Evolutionary conservation across 1,284 basidiomycete species (phyloP).

Genomic region (Cryptococcus sp.): DNA sequence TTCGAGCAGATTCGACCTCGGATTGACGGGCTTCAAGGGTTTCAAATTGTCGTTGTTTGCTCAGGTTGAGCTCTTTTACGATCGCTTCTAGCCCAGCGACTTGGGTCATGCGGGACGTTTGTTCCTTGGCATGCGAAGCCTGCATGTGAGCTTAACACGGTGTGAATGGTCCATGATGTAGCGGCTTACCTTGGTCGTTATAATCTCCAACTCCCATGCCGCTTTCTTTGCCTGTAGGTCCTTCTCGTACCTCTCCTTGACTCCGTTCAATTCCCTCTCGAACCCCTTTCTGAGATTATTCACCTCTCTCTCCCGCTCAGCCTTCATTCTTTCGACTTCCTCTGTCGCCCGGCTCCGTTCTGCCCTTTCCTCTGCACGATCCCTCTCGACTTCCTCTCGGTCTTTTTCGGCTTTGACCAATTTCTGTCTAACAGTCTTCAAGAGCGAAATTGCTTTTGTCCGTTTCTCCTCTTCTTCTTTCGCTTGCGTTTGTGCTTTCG

Average conservation of each 20-base stretch:
- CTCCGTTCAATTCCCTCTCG: conserved; percentile 64
- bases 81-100: conserved; percentile 67
- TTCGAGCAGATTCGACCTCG: conserved; percentile 74
- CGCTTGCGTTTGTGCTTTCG: conserved; percentile 58
- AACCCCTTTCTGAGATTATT: conserved; percentile 64
- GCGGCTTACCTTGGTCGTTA: conserved; percentile 63
- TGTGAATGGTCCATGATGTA: background rate
- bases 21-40: conserved; percentile 78
- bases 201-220: conserved; percentile 71
- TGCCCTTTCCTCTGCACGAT: conserved; percentile 60
- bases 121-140: conserved; percentile 66
- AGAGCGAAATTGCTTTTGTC: conserved; percentile 78
- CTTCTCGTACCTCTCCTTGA: conserved; percentile 67
- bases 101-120: conserved; percentile 59
- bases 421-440: conserved; percentile 90
- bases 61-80: conserved; percentile 61
- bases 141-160: conserved; percentile 46
- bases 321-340: conserved; percentile 48
- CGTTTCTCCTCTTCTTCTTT: conserved; percentile 96
- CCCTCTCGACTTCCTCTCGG: conserved; percentile 62
- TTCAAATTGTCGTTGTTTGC: conserved; percentile 76
- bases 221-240: conserved; percentile 62
- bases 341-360: conserved; percentile 54
- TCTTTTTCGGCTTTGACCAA: conserved; percentile 89
- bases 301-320: conserved; percentile 67